These are phyloP conservation scores for Hypoxylon sp. DNA, from an alignment of 2,329 filamentous ascomycete genomes.

Conservation along the genomic window DNA sequence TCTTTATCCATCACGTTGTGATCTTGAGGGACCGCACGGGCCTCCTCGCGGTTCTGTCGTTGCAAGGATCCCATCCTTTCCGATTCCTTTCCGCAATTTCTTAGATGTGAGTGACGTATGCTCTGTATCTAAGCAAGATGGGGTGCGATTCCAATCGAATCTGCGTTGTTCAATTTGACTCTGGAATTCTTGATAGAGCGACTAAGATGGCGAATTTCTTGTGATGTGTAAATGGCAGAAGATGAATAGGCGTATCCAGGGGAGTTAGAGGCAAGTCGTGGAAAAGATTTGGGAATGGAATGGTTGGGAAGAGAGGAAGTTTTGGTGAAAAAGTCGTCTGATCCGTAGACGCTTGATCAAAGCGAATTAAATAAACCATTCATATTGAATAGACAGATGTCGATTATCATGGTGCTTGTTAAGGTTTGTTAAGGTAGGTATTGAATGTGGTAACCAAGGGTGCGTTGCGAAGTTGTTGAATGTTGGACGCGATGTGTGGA, in stretches of 20 bases:
- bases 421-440: no score
- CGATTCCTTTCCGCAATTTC: conserved; percentile 3
- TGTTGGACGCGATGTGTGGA: background rate
- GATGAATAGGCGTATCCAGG: no score
- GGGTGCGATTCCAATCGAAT: no score
- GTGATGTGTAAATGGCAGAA: no score
- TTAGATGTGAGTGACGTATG: conserved; percentile 17
- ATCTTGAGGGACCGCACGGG: conserved; percentile 3
- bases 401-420: no score
- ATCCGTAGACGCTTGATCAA: conserved; percentile 23
- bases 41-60: background rate
- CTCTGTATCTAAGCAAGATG: no score
- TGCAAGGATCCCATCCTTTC: conserved; percentile 7
- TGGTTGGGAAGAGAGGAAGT: no score
- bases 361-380: conserved; percentile 23
- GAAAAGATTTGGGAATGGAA: no score
- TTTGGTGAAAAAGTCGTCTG: background rate
- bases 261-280: no score
- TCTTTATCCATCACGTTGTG: conserved; percentile 3
- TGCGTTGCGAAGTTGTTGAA: background rate
- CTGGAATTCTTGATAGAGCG: no score
- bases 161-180: no score
- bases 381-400: conserved; percentile 31
- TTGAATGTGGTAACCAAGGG: background rate
- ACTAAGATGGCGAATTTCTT: no score